Percentiles rank a stretch among this genome's conserved stretches.
phyloP scores from a whole-genome alignment of 2,329 filamentous ascomycete genomes.

The Bipolaris gigantea region DNA sequence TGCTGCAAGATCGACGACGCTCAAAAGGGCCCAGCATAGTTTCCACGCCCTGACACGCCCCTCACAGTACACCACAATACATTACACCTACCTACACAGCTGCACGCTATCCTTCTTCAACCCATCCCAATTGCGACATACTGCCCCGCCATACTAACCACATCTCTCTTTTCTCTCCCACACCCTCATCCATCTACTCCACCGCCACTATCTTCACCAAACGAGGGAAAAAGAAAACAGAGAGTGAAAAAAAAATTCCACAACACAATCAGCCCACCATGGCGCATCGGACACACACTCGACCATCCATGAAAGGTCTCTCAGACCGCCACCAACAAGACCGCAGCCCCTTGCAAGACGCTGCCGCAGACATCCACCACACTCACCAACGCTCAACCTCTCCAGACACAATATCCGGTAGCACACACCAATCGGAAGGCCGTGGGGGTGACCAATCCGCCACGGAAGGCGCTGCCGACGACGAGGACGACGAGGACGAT shows the following conservation, averaged over 20 bases:
- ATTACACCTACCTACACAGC: slow-evolving; percentile 21
- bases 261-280: slow-evolving; percentile 21
- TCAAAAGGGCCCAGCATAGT: slow-evolving; percentile 41
- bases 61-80: slow-evolving; percentile 34
- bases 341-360: slow-evolving; percentile 33
- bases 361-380: slow-evolving; percentile 23
- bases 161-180: background rate
- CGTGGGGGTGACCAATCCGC: slow-evolving; percentile 33
- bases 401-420: slow-evolving; percentile 23
- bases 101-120: slow-evolving; percentile 27
- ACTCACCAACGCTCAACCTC: slow-evolving; percentile 27
- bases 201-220: background rate
- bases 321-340: slow-evolving; percentile 38
- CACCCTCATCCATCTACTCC: slow-evolving; percentile 1
- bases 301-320: slow-evolving; percentile 31
- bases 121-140: slow-evolving; percentile 1
- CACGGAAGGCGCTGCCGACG: slow-evolving; percentile 35
- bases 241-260: background rate
- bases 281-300: slow-evolving; percentile 31
- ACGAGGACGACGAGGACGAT: slow-evolving; percentile 42
- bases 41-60: slow-evolving; percentile 34
- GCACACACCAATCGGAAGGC: slow-evolving; percentile 25
- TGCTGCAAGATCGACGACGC: slow-evolving; percentile 40
- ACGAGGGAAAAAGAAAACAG: background rate
- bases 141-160: slow-evolving; percentile 1